These are phyloP conservation scores for Bisporella sp. DNA, from an alignment of 2,329 filamentous ascomycete genomes.

Conservation along the genomic window DNA sequence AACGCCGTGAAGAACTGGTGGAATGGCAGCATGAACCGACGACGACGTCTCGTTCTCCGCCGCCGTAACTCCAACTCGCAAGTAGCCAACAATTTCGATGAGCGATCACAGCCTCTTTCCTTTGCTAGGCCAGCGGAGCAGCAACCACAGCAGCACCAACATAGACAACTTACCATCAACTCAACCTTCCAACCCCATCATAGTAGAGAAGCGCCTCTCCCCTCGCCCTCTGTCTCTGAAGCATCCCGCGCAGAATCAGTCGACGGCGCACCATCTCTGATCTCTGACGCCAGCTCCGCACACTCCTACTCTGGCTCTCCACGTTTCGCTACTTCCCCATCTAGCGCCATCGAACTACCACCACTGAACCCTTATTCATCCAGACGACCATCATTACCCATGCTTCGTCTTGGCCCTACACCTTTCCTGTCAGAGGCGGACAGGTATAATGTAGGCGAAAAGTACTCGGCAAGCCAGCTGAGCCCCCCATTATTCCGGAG, in stretches of 20 bases:
- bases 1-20: constrained; percentile 98
- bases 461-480: constrained; percentile 8
- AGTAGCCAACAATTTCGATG: constrained; percentile 20
- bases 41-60: constrained; percentile 34
- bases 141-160: background rate
- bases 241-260: constrained; percentile 49
- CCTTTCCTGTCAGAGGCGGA: constrained; percentile 20
- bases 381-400: constrained; percentile 24
- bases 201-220: constrained; percentile 48
- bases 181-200: constrained; percentile 27
- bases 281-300: constrained; percentile 61
- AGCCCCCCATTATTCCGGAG: constrained; percentile 5
- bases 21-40: constrained; percentile 87
- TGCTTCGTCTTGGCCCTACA: constrained; percentile 17
- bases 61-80: constrained; percentile 20
- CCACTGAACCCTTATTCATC: constrained; percentile 17
- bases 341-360: constrained; percentile 21
- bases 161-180: constrained; percentile 13
- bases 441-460: constrained; percentile 16
- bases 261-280: constrained; percentile 59
- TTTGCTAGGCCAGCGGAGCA: constrained; percentile 17
- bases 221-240: constrained; percentile 58
- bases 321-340: constrained; percentile 21
- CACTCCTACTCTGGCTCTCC: constrained; percentile 58
- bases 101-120: constrained; percentile 26